A percentile compares a stretch with the other conserved stretches of the same genome.
Evolutionary conservation across 805 yeast genomes (phyloP).

Genomic region (Candida xiaguanensis): DNA sequence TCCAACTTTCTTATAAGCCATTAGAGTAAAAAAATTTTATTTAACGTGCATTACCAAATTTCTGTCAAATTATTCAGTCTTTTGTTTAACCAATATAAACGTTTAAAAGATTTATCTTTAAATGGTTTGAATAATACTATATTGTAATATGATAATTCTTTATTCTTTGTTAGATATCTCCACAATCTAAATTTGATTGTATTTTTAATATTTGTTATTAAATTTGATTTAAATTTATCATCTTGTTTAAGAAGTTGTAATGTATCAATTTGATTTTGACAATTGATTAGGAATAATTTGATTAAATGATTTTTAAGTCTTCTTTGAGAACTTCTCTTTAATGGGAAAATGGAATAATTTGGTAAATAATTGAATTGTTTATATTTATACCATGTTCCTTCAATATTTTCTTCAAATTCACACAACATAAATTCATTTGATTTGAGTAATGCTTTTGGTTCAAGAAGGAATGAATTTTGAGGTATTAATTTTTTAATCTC

Average conservation of each 20-base stretch:
- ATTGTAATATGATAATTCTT: conserved; percentile 12
- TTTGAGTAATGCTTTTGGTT: conserved; percentile 21
- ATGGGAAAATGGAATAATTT: conserved; percentile 25
- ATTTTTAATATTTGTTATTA: conserved; percentile 23
- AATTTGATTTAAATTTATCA: conserved; percentile 24
- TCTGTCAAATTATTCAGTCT: neutral
- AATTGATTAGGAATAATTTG: conserved; percentile 34
- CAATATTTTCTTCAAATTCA: conserved; percentile 12
- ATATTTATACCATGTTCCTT: conserved; percentile 3
- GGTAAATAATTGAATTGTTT: conserved; percentile 25
- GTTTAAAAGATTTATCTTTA: conserved; percentile 21
- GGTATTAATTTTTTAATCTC: conserved; percentile 26
- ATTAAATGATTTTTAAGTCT: conserved; percentile 29
- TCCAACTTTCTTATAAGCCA: conserved; percentile 43
- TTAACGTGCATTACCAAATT: conserved; percentile 4
- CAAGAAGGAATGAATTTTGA: conserved; percentile 18
- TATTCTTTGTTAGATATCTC: conserved; percentile 12
- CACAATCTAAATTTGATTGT: conserved; percentile 24
- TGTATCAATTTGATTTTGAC: conserved; percentile 36
- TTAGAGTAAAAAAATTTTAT: conserved; percentile 8
- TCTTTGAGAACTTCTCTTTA: conserved; percentile 18
- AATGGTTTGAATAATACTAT: conserved; percentile 26
- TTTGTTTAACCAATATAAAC: conserved; percentile 28
- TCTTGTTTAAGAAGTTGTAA: conserved; percentile 33
- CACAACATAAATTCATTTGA: conserved; percentile 30